Base-by-base conservation (phyloP, 2,329 filamentous ascomycete genomes). In the Neoscytalidium dimidiatum region DNA sequence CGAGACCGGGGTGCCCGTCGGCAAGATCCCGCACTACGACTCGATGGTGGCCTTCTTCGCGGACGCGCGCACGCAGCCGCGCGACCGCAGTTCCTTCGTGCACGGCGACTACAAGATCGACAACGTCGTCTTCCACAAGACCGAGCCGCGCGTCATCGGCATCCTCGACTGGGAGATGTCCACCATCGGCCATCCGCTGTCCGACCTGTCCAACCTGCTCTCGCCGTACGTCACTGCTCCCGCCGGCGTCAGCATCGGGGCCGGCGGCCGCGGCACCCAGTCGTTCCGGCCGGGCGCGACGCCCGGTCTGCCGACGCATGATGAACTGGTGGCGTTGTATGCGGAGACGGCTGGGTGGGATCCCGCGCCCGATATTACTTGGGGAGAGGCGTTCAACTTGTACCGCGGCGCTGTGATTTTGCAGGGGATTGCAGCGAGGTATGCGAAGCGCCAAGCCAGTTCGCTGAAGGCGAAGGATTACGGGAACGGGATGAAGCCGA, bases 111-210 rank as follows among this genome's bases (percentile, higher is more conserved):
- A 94, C 83, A 99, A 98, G 82, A 96, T 84, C 63, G 82, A 83
- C 68, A 84, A 83, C 64, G 73, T 83, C 29, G 81, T 83, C 56
- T 99, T 96, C 77, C 92, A 97, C 81, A 91, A 91, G 79, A 94
- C 91, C 0, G 90, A 94, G 76, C 88, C 94, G 5, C 84, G 89
- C 62, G 94, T 98, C 13, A 94, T 98, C 78, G 95, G 94, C 3
- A 93, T 98, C 63, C 81, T 98, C 5, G 95, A 99, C 80, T 98
- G 94, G 94, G 95, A 98, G 81, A 97, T 99, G 92, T 93, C 92
- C 38, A 98, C 95, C 0, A 89, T 97, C 63, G 95, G 95, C n/a
- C 94, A 99, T 77, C 95, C 95, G 1, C 85, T 98, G 23, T 94
- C 91, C 5, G 95, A 99, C 75, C 82, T 98, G 44, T 89, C 89